Base-by-base conservation (phyloP, 257 asterid species). In the Misopates orontium region DNA sequence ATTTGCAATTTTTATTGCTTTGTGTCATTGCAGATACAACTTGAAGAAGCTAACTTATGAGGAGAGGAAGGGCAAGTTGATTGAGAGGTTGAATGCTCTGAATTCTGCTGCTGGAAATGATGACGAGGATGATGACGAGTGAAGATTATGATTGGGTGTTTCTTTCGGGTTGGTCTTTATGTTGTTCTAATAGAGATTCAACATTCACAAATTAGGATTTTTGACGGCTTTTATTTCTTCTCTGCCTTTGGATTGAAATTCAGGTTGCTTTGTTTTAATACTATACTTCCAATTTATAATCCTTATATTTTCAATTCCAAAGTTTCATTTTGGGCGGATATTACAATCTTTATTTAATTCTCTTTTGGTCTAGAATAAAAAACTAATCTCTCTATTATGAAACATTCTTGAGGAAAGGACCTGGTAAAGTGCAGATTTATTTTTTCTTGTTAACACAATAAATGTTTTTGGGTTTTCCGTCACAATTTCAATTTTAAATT, bases 1-100 rank as follows among this genome's bases (percentile, higher is more conserved):
- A 9, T 3, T 36, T 36, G 10, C 11, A 36, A 36, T 31, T 1
- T 54, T 44, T 5, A 5, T 57, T 44, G 14, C 8, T 51, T 40
- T 41, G 14, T 60, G 5, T 17, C 51, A n/a, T 28, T 75, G 67
- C 71, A 81, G 86, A 64, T 75, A 69, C 61, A 82, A 79, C 79
- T 79, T 82, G 11, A 82, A 82, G 81, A 82, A 76, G 79, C 66
- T 79, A 11, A 82, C 87, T 10, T 82, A 82, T 11, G 87, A 82
- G 64, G 81, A 82, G 67, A 76, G 87, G 83, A 82, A 79, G 79
- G 57, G 63, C 17, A 82, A 74, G 59, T 68, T 82, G 67, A 79
- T 82, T 0, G 80, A 82, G 77, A 74, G 87, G 69, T 68, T 82
- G 40, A 82, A 82, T 66, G 84, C 82, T 69, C 78, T 79, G 53